Evolutionary conservation across 768 basidiomycete genomes (phyloP).

Genomic region (Pleurotus tuoliensis): DNA sequence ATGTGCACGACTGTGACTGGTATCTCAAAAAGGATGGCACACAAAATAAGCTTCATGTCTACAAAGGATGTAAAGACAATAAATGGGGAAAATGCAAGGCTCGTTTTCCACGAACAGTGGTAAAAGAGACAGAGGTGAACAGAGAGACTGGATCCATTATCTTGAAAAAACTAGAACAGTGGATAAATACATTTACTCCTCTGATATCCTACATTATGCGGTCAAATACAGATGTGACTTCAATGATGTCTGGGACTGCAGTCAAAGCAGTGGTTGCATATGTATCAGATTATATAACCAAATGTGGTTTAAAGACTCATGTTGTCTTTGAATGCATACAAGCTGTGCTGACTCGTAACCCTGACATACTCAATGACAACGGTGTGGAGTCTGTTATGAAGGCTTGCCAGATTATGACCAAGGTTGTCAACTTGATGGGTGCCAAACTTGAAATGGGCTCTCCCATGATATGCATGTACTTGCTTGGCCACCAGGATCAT

Average conservation of each 20-base stretch:
- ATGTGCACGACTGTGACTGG: too few relatives aligned
- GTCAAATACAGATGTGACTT: too few relatives aligned
- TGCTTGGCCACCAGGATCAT: slow-evolving; percentile 17
- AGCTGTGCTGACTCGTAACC: slow-evolving; percentile 16
- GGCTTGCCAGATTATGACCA: slow-evolving; percentile 19
- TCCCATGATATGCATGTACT: slow-evolving; percentile 18
- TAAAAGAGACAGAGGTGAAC: slow-evolving; percentile 23
- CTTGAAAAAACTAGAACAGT: neutral
- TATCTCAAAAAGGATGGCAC: neutral
- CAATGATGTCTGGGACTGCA: slow-evolving; percentile 20
- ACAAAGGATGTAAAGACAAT: slow-evolving; percentile 20
- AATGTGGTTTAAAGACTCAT: slow-evolving; percentile 20
- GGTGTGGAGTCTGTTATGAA: slow-evolving; percentile 4
- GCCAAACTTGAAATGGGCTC: slow-evolving; percentile 25
- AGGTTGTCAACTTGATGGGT: slow-evolving; percentile 24
- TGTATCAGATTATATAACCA: slow-evolving; percentile 27
- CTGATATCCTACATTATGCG: neutral
- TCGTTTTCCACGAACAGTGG: slow-evolving; percentile 25
- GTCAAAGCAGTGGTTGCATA: slow-evolving; percentile 22
- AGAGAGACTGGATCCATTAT: slow-evolving; percentile 18
- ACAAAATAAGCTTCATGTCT: slow-evolving; percentile 8
- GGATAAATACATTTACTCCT: neutral
- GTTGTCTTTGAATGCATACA: slow-evolving; percentile 19
- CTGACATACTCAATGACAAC: slow-evolving; percentile 7
- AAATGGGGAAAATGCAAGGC: slow-evolving; percentile 25